Percentiles rank a stretch among this genome's conserved stretches.
Conservation (phyloP, 1,139 yeast species). For the Zygosaccharomyces pseudobailii region DNA sequence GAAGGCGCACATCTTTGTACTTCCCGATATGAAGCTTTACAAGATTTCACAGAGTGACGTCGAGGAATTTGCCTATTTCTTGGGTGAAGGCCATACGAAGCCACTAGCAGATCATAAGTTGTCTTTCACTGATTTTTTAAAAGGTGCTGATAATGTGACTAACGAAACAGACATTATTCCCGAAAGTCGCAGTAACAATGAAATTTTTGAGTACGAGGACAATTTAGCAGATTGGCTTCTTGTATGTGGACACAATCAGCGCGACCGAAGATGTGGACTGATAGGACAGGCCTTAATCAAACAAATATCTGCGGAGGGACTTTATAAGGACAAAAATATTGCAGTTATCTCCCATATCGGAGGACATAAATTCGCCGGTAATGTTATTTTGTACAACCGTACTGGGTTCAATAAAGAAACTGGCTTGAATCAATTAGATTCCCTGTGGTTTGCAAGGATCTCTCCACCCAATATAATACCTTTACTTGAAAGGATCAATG, state of each 20-base stretch:
- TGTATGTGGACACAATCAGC: slow-evolving; percentile 27
- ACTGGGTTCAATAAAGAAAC: neutral
- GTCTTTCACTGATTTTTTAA: slow-evolving; percentile 16
- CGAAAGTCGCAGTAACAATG: neutral
- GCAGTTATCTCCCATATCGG: slow-evolving; percentile 30
- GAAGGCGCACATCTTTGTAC: slow-evolving; percentile 16
- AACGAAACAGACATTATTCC: slow-evolving; percentile 3
- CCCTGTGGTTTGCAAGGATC: slow-evolving; percentile 25
- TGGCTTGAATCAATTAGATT: slow-evolving; percentile 12
- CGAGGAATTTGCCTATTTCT: slow-evolving; percentile 16
- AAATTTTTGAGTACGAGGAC: slow-evolving; percentile 8
- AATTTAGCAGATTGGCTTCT: slow-evolving; percentile 15
- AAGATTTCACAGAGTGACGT: slow-evolving; percentile 11
- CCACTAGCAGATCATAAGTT: slow-evolving; percentile 4
- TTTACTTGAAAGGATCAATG: slow-evolving; percentile 11
- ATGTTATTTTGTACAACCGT: slow-evolving; percentile 20
- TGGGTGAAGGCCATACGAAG: slow-evolving; percentile 15
- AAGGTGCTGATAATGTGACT: slow-evolving; percentile 14
- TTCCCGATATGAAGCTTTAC: slow-evolving; percentile 25
- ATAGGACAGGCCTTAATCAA: slow-evolving; percentile 18
- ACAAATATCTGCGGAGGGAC: slow-evolving; percentile 5
- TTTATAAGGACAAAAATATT: slow-evolving; percentile 7
- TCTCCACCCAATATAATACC: slow-evolving; percentile 16
- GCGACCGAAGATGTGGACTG: slow-evolving; percentile 27
- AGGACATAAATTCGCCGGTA: slow-evolving; percentile 31